phyloP scores from a whole-genome alignment of 805 yeast species.

The Metschnikowia noctiluminum region DNA sequence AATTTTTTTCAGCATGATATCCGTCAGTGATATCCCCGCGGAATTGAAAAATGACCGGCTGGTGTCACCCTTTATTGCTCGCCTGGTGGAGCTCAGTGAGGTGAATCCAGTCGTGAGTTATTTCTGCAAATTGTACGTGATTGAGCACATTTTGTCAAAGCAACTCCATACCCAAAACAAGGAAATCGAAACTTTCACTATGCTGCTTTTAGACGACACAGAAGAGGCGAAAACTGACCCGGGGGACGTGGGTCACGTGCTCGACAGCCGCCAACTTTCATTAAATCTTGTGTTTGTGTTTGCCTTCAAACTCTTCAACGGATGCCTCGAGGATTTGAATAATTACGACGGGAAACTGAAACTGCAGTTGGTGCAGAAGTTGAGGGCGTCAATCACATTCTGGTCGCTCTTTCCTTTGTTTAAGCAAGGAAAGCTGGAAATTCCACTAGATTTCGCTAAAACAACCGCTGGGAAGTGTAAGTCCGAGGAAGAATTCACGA shows the following conservation, averaged over 20 bases:
- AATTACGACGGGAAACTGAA: conserved; percentile 36
- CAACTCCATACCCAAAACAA: conserved; percentile 55
- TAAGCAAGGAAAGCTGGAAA: conserved; percentile 22
- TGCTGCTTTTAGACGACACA: conserved; percentile 62
- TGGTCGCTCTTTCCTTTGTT: conserved; percentile 44
- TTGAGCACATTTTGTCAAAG: conserved; percentile 62
- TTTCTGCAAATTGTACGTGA: conserved; percentile 65
- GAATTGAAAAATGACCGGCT: conserved; percentile 29
- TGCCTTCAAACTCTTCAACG: conserved; percentile 53
- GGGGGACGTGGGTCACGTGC: conserved; percentile 43
- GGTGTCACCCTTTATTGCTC: conserved; percentile 46
- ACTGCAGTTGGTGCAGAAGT: conserved; percentile 46
- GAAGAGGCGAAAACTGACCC: conserved; percentile 53
- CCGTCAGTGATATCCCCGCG: conserved; percentile 9
- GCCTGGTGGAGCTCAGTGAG: conserved; percentile 54
- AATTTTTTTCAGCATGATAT: not conserved
- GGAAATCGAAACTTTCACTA: conserved; percentile 58
- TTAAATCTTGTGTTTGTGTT: conserved; percentile 37
- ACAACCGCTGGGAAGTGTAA: conserved; percentile 62
- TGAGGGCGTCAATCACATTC: conserved; percentile 55
- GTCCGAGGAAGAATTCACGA: conserved; percentile 53
- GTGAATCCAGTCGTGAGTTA: conserved; percentile 70
- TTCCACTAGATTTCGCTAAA: conserved; percentile 35
- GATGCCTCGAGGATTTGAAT: conserved; percentile 38
- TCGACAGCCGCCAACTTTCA: conserved; percentile 55